A percentile compares a stretch with the other conserved stretches of the same genome.
These are phyloP conservation scores for Candida boleticola DNA, from an alignment of 805 yeast species.

Conservation along the genomic window DNA sequence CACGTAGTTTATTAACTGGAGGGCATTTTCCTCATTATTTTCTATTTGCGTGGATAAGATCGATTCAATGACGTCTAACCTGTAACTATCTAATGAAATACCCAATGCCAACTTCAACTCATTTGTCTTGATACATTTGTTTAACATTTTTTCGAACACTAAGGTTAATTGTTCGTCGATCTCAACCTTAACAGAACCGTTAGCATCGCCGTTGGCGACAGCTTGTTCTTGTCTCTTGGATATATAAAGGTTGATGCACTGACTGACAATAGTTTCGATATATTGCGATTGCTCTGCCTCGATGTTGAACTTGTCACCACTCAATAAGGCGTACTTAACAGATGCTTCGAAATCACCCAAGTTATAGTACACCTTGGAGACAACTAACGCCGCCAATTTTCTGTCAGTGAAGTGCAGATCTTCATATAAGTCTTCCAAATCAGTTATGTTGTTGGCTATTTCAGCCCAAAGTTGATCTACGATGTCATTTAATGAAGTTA, in stretches of 20 bases:
- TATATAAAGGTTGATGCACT: conserved; percentile 84
- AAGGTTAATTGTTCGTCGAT: conserved; percentile 62
- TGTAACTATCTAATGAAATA: conserved; percentile 81
- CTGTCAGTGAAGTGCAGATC: conserved; percentile 75
- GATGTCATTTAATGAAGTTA: conserved; percentile 71
- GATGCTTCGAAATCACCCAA: conserved; percentile 92
- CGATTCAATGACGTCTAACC: conserved; percentile 73
- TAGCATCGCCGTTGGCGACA: neutral
- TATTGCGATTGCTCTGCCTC: conserved; percentile 70
- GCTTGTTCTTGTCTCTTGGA: conserved; percentile 51
- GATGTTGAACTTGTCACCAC: conserved; percentile 77
- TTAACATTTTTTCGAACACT: conserved; percentile 84
- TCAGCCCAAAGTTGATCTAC: conserved; percentile 97
- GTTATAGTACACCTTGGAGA: conserved; percentile 87
- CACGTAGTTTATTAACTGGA: conserved; percentile 66
- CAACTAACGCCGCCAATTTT: conserved; percentile 83
- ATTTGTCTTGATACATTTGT: conserved; percentile 67
- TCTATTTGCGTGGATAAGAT: conserved; percentile 46
- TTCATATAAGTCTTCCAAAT: conserved; percentile 89
- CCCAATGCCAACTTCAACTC: conserved; percentile 86
- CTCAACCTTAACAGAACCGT: conserved; percentile 3
- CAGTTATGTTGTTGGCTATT: conserved; percentile 84
- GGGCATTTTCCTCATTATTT: conserved; percentile 50
- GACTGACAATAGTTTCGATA: conserved; percentile 90
- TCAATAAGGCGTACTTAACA: conserved; percentile 82